Base-by-base conservation (phyloP, 306 rosid species). In the Fragaria iinumae region DNA sequence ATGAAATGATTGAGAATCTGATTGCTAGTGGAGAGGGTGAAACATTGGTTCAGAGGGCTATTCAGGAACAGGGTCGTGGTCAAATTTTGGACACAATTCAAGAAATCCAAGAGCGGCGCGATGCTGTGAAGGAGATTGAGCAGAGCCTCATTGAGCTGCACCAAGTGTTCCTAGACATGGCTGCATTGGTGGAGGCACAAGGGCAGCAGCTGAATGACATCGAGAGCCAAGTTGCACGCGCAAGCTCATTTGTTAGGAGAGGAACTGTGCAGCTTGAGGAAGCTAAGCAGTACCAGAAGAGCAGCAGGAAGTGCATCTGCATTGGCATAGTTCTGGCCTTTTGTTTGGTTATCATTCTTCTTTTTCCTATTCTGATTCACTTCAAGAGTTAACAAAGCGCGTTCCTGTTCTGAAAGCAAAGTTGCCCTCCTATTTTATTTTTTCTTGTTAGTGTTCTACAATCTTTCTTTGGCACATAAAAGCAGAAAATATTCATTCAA, bases 31-130 rank as follows among this genome's bases (percentile, higher is more conserved):
- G 99, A 3, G 99, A 90, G 52, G 88, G 97, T 55, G 99, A 92
- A 67, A 95, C 84, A 32, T 89, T 95, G 36, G 80, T 95, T 34
- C 99, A 89, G 60, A 92, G 83, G 75, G 97, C 97, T 0, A 95
- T 95, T 49, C 97, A 92, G 69, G 99, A 92, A 76, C 97, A 92
- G 17, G 99, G 99, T 0, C 86, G 96, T 68, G 99, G 99, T 12
- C 99, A 90, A 68, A 91, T 95, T 52, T 83, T 95, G 96, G 98
- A 95, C 79, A 88, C 96, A 2, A 92, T 95, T 49, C 91, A 96
- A 18, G 99, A 95, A 73, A 95, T 95, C 62, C 99, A 95, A 76
- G 97, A 90, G 63, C 79, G 99, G 43, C 99, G 89, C 14, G 97
- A 88, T 50, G 89, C 97, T 29, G 97, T 95, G 62, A 95, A 92